phyloP scores from a whole-genome alignment of 495 filamentous ascomycete species.

The Darksidea phi region DNA sequence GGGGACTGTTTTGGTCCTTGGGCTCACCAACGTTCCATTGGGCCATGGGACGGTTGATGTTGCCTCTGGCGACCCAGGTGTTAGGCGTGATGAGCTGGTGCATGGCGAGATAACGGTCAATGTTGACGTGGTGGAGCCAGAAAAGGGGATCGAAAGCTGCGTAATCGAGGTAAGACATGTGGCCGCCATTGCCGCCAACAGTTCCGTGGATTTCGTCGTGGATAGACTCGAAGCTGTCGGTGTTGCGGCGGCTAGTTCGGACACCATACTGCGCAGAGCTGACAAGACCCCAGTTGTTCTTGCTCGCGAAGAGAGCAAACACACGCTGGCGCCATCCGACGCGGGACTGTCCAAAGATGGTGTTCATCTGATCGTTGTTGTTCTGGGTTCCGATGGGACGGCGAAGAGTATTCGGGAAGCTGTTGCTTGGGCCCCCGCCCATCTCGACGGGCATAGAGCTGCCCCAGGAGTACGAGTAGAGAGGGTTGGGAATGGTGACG shows the following conservation, averaged over 20 bases:
- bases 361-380: constrained; percentile 33
- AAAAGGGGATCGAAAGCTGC: constrained; percentile 36
- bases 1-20: constrained; percentile 27
- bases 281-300: constrained; percentile 17
- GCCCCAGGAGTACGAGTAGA: constrained; percentile 32
- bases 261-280: constrained; percentile 16
- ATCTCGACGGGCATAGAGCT: constrained; percentile 23
- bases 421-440: constrained; percentile 26
- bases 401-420: constrained; percentile 30
- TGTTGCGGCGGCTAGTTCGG: constrained; percentile 2
- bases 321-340: constrained; percentile 30
- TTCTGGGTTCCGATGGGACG: constrained; percentile 24
- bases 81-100: constrained; percentile 30
- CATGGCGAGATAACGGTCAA: constrained; percentile 36
- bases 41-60: constrained; percentile 24
- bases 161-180: constrained; percentile 35
- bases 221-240: constrained; percentile 34
- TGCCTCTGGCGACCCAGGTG: constrained; percentile 26
- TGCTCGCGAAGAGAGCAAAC: constrained; percentile 29
- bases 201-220: constrained; percentile 35
- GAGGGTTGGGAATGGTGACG: constrained; percentile 29
- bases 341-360: constrained; percentile 18
- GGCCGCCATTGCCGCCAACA: constrained; percentile 30
- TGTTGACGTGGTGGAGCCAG: constrained; percentile 38
- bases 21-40: constrained; percentile 28